Conservation (phyloP, 2,329 filamentous ascomycete species). For the Diaporthe nobilis region DNA sequence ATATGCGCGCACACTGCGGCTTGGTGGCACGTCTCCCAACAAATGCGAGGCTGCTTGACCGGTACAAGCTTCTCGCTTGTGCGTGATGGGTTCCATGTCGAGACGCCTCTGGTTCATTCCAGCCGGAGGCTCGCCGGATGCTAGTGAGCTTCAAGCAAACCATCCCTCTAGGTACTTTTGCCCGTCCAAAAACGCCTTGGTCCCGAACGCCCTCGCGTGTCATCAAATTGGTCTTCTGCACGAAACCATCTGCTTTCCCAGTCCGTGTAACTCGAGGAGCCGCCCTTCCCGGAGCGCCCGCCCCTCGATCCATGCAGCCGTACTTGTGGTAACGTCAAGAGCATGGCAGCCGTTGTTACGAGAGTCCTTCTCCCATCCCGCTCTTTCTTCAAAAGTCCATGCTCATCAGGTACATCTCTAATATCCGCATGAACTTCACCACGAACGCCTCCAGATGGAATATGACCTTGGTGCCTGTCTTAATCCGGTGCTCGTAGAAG, state of each 20-base stretch:
- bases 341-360: neutral
- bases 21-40: slow-evolving; percentile 9
- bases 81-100: neutral
- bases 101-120: neutral
- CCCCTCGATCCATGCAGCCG: neutral
- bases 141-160: neutral
- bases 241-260: neutral
- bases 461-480: slow-evolving; percentile 93
- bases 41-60: slow-evolving; percentile 12
- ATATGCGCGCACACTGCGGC: slow-evolving; percentile 5
- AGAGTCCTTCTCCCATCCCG: neutral
- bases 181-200: slow-evolving; percentile 23
- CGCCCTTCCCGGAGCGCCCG: neutral
- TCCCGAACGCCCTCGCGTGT: slow-evolving; percentile 29
- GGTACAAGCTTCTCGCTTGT: slow-evolving; percentile 23
- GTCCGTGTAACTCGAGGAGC: neutral
- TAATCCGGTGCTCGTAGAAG: slow-evolving; percentile 96
- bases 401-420: slow-evolving; percentile 92
- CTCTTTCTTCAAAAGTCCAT: slow-evolving; percentile 74
- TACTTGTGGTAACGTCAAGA: neutral
- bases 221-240: neutral
- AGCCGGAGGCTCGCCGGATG: neutral
- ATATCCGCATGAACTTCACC: slow-evolving; percentile 96
- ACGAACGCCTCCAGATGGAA: slow-evolving; percentile 99
- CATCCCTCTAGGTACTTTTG: neutral